These are phyloP conservation scores for Nemania diffusa DNA, from an alignment of 2,329 filamentous ascomycete species.

Conservation along the genomic window DNA sequence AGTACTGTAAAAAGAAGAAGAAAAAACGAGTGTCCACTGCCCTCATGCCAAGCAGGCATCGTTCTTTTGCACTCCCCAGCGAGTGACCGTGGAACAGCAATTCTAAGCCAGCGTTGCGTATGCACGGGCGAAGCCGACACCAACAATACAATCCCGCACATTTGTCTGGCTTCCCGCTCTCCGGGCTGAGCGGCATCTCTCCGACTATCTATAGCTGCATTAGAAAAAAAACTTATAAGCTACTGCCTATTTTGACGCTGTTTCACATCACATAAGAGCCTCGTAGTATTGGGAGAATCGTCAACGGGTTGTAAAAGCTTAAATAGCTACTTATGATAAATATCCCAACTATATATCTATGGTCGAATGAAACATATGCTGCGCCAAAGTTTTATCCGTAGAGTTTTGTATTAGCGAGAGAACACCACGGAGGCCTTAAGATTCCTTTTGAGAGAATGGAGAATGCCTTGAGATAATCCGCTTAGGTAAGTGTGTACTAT, in stretches of 20 bases:
- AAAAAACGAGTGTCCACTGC: constrained; percentile 26
- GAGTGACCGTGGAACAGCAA: constrained; percentile 21
- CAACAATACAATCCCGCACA: constrained; percentile 18
- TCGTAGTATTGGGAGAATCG: not conserved
- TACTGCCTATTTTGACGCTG: constrained; percentile 23
- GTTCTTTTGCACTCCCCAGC: constrained; percentile 34
- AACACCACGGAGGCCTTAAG: not conserved
- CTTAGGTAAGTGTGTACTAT: no score
- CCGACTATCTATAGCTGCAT: constrained; percentile 4
- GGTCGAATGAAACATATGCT: not conserved
- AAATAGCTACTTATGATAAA: constrained; percentile 4
- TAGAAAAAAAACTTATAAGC: not conserved
- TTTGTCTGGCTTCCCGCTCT: constrained; percentile 4
- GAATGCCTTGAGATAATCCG: not conserved
- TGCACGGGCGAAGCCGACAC: constrained; percentile 41
- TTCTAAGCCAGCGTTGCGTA: constrained; percentile 41
- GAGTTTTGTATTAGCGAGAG: not conserved
- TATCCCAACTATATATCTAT: not conserved
- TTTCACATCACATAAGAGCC: constrained; percentile 19
- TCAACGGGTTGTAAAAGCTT: not conserved
- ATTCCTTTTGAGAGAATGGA: no score
- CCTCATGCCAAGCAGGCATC: constrained; percentile 47
- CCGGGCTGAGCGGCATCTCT: not conserved
- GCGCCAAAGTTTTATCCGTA: constrained; percentile 3
- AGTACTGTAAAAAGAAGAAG: constrained; percentile 40